Base-by-base conservation (phyloP, 2,329 filamentous ascomycete species). In the Neurospora sp. region DNA sequence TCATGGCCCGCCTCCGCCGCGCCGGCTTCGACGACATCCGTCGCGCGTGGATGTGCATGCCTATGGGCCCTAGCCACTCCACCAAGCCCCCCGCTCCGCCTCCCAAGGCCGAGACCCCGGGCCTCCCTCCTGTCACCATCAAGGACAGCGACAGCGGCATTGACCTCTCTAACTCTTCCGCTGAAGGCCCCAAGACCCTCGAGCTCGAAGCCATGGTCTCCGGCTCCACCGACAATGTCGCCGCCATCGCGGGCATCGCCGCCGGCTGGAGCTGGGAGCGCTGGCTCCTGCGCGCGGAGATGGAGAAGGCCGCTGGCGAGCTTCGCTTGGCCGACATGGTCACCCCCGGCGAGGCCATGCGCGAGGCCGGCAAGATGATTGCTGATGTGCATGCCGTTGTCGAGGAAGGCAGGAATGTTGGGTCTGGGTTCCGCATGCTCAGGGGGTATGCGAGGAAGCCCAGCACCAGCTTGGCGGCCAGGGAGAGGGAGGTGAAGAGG, bases 181-280 rank as follows among this genome's bases (percentile, higher is more conserved):
- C 76, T 77, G 78, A 81, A 81, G 67, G 77, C 81, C 67, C 81
- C 38, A 78, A 79, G 68, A 83, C 82, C 11, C 81, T 85, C 71
- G 84, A 86, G 73, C 83, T 88, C 74, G 89, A 92, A 72, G 89
- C 90, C 19, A 85, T 87, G 77, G 83, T 88, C 0, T 79, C 80
- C n/a, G 91, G 91, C 8, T 91, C 87, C 75, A 93, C 91, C 0
- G 87, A 89, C 67, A 87, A 89, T 77, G 87, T 90, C 15, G 92
- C 92, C 1, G 89, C 87, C 75, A 84, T 97, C 73, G 91, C 92
- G 13, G 94, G 94, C 23, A 82, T 98, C 52, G 88, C 95, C 0
- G 96, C 93, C 4, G 90, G 91, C 36, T 96, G 93, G 90, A 90
- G 90, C 78, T 99, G 94, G 95, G 96, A 99, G 85, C 91, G 93